phyloP scores from a whole-genome alignment of 2,329 filamentous ascomycete species.

The Aspergillus pseudoterreus region DNA sequence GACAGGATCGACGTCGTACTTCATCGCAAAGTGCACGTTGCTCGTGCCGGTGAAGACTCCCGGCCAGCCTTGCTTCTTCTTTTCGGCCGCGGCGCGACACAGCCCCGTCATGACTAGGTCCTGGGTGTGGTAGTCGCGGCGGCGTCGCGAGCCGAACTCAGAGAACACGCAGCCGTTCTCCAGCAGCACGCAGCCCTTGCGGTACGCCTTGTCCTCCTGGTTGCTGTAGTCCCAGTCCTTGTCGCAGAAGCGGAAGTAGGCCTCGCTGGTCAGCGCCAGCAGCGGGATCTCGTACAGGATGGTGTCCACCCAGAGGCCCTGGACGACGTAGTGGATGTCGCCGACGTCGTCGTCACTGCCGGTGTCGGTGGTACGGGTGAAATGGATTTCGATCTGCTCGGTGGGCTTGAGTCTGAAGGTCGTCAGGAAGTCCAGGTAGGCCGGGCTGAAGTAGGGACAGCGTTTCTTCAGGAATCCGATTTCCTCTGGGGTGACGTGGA shows the following conservation, averaged over 20 bases:
- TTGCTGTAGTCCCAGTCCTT: conserved; percentile 84
- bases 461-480: conserved; percentile 70
- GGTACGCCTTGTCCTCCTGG: conserved; percentile 79
- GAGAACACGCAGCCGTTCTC: conserved; percentile 84
- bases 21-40: conserved; percentile 96
- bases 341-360: conserved; percentile 65
- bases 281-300: conserved; percentile 98
- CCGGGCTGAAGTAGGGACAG: conserved; percentile 73
- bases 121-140: conserved; percentile 92
- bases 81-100: conserved; percentile 72
- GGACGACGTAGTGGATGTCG: conserved; percentile 71
- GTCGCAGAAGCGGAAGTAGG: conserved; percentile 96
- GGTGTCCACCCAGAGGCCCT: conserved; percentile 86
- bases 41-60: conserved; percentile 85
- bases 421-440: conserved; percentile 77
- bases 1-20: conserved; percentile 76
- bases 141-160: conserved; percentile 86
- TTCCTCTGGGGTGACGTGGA: conserved; percentile 76
- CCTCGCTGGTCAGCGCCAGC: conserved; percentile 85
- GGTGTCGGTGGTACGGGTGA: conserved; percentile 54
- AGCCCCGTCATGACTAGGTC: conserved; percentile 86
- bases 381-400: conserved; percentile 72
- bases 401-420: conserved; percentile 76
- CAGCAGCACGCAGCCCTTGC: conserved; percentile 74
- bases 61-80: conserved; percentile 57